Base-by-base conservation (phyloP, 176 grass and related monocot genomes). In the Ampelocalamus luodianensis region DNA sequence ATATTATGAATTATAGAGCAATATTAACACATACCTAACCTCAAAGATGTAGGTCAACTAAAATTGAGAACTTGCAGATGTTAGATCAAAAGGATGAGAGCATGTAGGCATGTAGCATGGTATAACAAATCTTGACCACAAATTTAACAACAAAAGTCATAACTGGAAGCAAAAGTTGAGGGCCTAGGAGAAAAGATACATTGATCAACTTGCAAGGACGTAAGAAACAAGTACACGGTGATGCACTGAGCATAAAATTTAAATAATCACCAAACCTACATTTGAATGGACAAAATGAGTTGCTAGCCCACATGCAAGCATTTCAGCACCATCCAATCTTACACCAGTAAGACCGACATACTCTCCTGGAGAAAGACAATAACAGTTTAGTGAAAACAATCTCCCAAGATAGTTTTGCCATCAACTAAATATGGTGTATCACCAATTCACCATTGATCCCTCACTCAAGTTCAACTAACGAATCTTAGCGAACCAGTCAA, bases 281-380 rank as follows among this genome's bases (percentile, higher is more conserved):
- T 87, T 83, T 38, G 87, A 92, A 81, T 72, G 86, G 45, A 96
- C 93, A 92, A 96, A 99, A 78, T 96, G 96, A 89, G 96, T 96
- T 44, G 93, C 93, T 45, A 99, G 81, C 82, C 96, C 96, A 94
- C 93, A 96, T 16, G 86, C 83, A 82, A 96, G 86, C 96, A 99
- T 99, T 91, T 99, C 96, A 27, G 88, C 65, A 15, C 87, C 96
- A 91, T 96, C 89, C 85, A 98, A 78, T 83, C 91, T 95, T 79
- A 83, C 93, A 83, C 93, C 93, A 79, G 90, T 90, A 77, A 98
- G 87, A n/a, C 69, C 96, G 86, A 89, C 96, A 89, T 92, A 98
- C 77, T 98, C 96, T 83, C 96, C 96, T 98, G 88, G 60, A 92
- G 66, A 76, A 87, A 91, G 12, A 80, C 4, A 78, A 67, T 55